Evolutionary conservation across 2,329 filamentous ascomycete genomes (phyloP).

Genomic region (Venturiaceae sp.): DNA sequence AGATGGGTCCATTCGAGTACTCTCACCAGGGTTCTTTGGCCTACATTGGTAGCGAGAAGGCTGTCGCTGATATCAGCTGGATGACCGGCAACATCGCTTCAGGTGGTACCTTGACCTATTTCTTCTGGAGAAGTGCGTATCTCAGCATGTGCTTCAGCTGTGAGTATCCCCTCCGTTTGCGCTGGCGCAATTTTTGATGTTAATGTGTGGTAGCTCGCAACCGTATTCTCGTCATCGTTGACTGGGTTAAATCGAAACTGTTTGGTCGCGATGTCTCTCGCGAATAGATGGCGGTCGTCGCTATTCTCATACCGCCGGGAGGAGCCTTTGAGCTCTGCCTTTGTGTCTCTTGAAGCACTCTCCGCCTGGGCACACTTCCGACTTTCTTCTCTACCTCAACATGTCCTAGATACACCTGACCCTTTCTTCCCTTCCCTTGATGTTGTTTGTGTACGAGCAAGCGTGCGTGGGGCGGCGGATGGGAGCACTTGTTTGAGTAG

Average conservation of each 20-base stretch:
- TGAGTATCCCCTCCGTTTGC: conserved; percentile 42
- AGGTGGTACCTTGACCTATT: conserved; percentile 87
- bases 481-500: not conserved
- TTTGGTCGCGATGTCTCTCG: conserved; percentile 92
- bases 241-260: conserved; percentile 95
- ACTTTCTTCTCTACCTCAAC: not conserved
- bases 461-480: not conserved
- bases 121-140: conserved; percentile 98
- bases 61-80: conserved; percentile 95
- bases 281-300: conserved; percentile 41
- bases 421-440: not conserved
- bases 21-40: conserved; percentile 93
- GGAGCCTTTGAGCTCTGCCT: not conserved
- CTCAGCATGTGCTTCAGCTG: conserved; percentile 99
- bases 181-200: conserved; percentile 8
- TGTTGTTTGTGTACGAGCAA: conserved; percentile 1
- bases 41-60: conserved; percentile 97
- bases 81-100: conserved; percentile 92
- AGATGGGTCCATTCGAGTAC: conserved; percentile 97
- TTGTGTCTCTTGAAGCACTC: no score
- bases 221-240: conserved; percentile 80
- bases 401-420: not conserved
- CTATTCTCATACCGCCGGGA: not conserved
- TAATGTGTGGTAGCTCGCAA: conserved; percentile 61
- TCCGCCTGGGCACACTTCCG: not conserved